phyloP scores from a whole-genome alignment of 352 stramenopile species.

The Globisporangium mamillatum region DNA sequence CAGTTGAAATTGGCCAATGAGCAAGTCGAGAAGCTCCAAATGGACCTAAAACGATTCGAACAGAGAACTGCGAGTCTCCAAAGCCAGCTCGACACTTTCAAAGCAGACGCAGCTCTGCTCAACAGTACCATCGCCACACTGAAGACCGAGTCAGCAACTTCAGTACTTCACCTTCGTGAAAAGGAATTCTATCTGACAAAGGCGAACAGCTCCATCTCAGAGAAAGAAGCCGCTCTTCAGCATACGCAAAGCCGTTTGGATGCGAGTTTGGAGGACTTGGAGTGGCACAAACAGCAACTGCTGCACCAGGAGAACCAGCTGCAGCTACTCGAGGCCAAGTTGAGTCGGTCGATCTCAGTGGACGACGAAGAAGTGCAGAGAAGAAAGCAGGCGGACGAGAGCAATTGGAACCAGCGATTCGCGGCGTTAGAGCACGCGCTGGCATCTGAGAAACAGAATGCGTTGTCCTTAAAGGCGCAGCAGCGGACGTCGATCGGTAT shows the following conservation, averaged over 20 bases:
- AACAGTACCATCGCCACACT: background rate
- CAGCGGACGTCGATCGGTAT: slow-evolving; percentile 30
- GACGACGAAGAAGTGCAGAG: slow-evolving; percentile 48
- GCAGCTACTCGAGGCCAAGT: slow-evolving; percentile 41
- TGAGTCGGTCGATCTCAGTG: slow-evolving; percentile 44
- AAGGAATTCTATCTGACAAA: background rate
- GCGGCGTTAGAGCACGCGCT: slow-evolving; percentile 53
- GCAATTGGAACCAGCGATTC: slow-evolving; percentile 60
- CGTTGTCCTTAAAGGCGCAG: slow-evolving; percentile 36
- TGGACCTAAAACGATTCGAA: slow-evolving; percentile 15
- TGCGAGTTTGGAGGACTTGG: slow-evolving; percentile 27
- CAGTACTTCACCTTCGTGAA: background rate
- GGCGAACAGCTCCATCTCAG: background rate
- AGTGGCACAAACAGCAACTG: slow-evolving; percentile 26
- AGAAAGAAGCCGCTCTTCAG: slow-evolving; percentile 19
- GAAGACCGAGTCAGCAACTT: background rate
- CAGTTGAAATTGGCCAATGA: slow-evolving; percentile 18
- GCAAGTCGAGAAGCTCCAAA: slow-evolving; percentile 21
- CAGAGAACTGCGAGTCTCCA: background rate
- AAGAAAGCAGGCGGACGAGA: slow-evolving; percentile 42
- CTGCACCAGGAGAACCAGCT: slow-evolving; percentile 48
- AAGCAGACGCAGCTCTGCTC: background rate
- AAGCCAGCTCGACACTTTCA: slow-evolving; percentile 8
- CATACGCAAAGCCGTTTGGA: slow-evolving; percentile 24
- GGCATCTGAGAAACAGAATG: slow-evolving; percentile 37